Percentiles rank a stretch among this genome's conserved stretches.
phyloP scores from a whole-genome alignment of 176 grass and related monocot species.

The Eragrostis nindensis region DNA sequence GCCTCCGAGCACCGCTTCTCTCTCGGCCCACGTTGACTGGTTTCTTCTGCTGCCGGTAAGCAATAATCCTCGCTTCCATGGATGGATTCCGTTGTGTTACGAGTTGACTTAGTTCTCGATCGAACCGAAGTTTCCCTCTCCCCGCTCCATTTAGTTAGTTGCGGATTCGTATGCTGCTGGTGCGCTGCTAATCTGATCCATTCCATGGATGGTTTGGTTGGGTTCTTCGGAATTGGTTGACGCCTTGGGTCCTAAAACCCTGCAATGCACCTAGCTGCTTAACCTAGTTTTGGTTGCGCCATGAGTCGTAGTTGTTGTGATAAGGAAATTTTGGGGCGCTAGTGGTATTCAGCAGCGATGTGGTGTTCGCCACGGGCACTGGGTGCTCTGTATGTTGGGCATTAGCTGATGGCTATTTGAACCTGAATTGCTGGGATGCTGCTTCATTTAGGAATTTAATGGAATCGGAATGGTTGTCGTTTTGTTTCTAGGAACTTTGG shows the following conservation, averaged over 20 bases:
- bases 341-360: neutral
- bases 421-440: neutral
- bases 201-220: neutral
- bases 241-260: neutral
- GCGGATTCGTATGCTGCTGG: neutral
- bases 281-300: conserved; percentile 7
- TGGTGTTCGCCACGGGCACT: neutral
- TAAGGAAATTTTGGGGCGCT: neutral
- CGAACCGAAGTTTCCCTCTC: neutral
- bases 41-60: conserved; percentile 9
- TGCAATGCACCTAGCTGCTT: neutral
- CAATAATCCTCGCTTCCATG: neutral
- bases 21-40: neutral
- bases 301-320: neutral
- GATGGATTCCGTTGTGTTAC: neutral
- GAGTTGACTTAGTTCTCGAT: neutral
- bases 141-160: neutral
- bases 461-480: neutral
- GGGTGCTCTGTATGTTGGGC: neutral
- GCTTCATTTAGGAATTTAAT: neutral
- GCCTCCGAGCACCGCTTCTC: neutral
- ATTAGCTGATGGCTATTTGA: neutral
- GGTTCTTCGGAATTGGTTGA: neutral
- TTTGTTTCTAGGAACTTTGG: neutral
- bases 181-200: neutral